Evolutionary conservation across 1,284 basidiomycete species (phyloP).

Genomic region (Cryptococcus sp.): DNA sequence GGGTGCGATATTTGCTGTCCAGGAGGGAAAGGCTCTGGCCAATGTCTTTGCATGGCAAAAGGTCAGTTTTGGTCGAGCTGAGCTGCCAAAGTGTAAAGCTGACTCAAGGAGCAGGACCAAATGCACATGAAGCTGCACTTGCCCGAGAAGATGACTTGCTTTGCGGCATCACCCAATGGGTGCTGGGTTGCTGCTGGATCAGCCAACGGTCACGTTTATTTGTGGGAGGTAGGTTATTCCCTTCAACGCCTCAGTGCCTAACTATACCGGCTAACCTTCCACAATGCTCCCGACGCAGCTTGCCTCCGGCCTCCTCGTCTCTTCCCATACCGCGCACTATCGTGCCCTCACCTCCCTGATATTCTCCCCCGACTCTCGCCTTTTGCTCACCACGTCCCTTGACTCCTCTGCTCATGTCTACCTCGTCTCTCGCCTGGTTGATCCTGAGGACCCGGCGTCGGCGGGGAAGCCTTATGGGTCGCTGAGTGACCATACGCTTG

Average conservation of each 20-base stretch:
- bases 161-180: conserved; percentile 70
- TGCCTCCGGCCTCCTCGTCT: conserved; percentile 80
- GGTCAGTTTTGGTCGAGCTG: conserved; percentile 25
- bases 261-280: neutral
- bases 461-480: conserved; percentile 65
- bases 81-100: neutral
- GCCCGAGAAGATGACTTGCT: conserved; percentile 79
- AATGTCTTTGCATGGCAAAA: conserved; percentile 53
- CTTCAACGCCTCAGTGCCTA: conserved; percentile 5
- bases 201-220: conserved; percentile 77
- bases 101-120: conserved; percentile 64
- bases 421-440: conserved; percentile 61
- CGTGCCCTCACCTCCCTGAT: conserved; percentile 75
- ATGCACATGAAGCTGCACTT: conserved; percentile 78
- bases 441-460: conserved; percentile 24
- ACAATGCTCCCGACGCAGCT: no score
- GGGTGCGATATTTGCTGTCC: conserved; percentile 47
- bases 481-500: conserved; percentile 86
- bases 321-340: conserved; percentile 93
- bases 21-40: conserved; percentile 50
- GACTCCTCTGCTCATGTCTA: conserved; percentile 86
- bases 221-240: conserved; percentile 80
- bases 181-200: conserved; percentile 83
- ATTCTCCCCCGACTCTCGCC: conserved; percentile 76
- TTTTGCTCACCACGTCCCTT: conserved; percentile 79